Percentiles rank a stretch among this genome's conserved stretches.
Conservation (phyloP, 2,329 filamentous ascomycete genomes). For the Colletotrichum theobromicola region DNA sequence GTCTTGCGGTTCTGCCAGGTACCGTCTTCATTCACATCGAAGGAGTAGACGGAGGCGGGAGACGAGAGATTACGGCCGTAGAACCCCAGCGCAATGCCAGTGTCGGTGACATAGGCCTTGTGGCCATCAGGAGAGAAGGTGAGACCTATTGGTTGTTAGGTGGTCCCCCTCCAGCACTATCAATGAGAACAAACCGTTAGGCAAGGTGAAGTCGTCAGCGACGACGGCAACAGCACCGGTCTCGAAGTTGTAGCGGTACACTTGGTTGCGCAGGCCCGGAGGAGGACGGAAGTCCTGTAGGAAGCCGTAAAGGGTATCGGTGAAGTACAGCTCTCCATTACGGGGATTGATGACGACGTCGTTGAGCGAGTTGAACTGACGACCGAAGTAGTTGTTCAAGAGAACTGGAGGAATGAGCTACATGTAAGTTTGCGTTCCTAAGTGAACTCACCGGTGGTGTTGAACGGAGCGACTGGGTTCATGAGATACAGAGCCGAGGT, state of each 20-base stretch:
- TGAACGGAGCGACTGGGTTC: constrained; percentile 52
- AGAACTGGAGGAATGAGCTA: constrained; percentile 39
- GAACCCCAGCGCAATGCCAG: constrained; percentile 49
- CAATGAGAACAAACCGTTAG: constrained; percentile 46
- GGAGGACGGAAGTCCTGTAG: constrained; percentile 61
- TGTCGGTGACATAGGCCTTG: constrained; percentile 62
- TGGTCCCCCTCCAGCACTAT: accelerated
- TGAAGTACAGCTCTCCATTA: constrained; percentile 66
- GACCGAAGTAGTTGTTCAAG: constrained; percentile 64
- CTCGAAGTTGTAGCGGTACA: constrained; percentile 59
- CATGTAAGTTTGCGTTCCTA: background rate
- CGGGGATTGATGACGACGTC: constrained; percentile 59
- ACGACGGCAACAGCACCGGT: constrained; percentile 59
- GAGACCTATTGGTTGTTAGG: constrained; percentile 42
- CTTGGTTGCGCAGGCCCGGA: constrained; percentile 60
- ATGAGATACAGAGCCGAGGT: constrained; percentile 45
- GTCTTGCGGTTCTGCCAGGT: constrained; percentile 53
- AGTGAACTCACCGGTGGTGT: constrained; percentile 45
- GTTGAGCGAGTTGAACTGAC: constrained; percentile 65
- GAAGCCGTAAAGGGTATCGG: constrained; percentile 64
- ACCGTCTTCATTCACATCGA: constrained; percentile 48
- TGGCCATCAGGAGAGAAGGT: constrained; percentile 59
- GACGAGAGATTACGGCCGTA: constrained; percentile 41
- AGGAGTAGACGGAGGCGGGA: constrained; percentile 44
- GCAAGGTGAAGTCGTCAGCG: constrained; percentile 60